Percentiles rank a stretch among this genome's conserved stretches.
Conservation (phyloP, 2,329 filamentous ascomycete species). For the Sclerotiophoma versabilis region DNA sequence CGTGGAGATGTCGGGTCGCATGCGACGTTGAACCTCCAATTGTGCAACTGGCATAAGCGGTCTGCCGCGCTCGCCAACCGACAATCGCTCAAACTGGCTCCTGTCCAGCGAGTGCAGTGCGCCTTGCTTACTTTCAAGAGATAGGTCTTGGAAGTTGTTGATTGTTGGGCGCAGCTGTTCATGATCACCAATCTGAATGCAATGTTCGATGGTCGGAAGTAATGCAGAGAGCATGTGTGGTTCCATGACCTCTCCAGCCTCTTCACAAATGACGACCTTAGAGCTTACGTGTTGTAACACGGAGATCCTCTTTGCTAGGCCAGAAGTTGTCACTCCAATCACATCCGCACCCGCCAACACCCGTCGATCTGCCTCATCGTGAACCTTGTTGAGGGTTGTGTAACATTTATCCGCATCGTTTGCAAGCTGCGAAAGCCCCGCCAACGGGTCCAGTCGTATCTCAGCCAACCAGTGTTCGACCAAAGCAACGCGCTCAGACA, state of each 20-base stretch:
- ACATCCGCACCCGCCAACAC: slow-evolving; percentile 56
- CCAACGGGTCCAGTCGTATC: slow-evolving; percentile 16
- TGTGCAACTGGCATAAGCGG: slow-evolving; percentile 34
- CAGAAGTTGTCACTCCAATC: slow-evolving; percentile 67
- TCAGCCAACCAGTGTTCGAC: slow-evolving; percentile 26
- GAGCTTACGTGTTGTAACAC: slow-evolving; percentile 58
- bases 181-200: slow-evolving; percentile 70
- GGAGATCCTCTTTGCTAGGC: slow-evolving; percentile 62
- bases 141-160: slow-evolving; percentile 60
- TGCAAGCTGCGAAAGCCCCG: slow-evolving; percentile 23
- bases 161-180: slow-evolving; percentile 67
- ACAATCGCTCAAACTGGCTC: slow-evolving; percentile 68
- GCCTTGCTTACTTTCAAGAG: slow-evolving; percentile 59
- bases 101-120: slow-evolving; percentile 63
- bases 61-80: slow-evolving; percentile 35
- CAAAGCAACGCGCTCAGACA: slow-evolving; percentile 20
- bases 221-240: slow-evolving; percentile 67
- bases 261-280: slow-evolving; percentile 71
- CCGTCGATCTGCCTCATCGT: slow-evolving; percentile 51
- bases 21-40: slow-evolving; percentile 68
- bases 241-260: slow-evolving; percentile 73
- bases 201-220: slow-evolving; percentile 66
- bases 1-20: slow-evolving; percentile 68
- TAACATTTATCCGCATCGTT: slow-evolving; percentile 18
- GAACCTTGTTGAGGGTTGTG: slow-evolving; percentile 26